A percentile compares a stretch with the other conserved stretches of the same genome.
These are phyloP conservation scores for Lanzia echinophila DNA, from an alignment of 2,329 filamentous ascomycete species.

Conservation along the genomic window DNA sequence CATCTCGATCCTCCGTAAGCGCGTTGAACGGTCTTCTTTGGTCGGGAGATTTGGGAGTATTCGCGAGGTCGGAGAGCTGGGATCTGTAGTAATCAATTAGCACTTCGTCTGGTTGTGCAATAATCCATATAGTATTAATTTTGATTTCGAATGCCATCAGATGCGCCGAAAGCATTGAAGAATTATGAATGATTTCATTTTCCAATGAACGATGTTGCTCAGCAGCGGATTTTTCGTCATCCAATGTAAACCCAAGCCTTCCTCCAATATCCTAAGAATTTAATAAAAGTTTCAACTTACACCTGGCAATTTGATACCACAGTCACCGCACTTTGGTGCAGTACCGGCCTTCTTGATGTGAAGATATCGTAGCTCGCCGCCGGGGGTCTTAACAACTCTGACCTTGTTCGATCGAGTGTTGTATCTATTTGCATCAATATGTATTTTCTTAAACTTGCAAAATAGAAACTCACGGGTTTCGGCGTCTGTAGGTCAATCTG, in stretches of 20 bases:
- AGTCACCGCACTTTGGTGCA: constrained; percentile 98
- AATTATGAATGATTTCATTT: no score
- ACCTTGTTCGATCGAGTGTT: constrained; percentile 98
- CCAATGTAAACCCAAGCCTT: background rate
- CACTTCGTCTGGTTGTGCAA: constrained; percentile 2
- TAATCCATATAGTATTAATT: no score
- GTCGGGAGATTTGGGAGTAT: constrained; percentile 94
- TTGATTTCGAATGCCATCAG: background rate
- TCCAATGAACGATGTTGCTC: background rate
- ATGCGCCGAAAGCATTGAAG: no score
- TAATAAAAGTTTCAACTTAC: constrained; percentile 56
- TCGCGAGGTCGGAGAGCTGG: constrained; percentile 97
- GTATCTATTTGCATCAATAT: constrained; percentile 55
- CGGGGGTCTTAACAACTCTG: constrained; percentile 91
- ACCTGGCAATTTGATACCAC: constrained; percentile 92
- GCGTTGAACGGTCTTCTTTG: constrained; percentile 98
- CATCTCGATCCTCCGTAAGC: constrained; percentile 98
- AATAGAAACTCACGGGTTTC: constrained; percentile 60
- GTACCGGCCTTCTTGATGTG: constrained; percentile 99
- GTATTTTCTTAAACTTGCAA: constrained; percentile 1
- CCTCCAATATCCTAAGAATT: background rate
- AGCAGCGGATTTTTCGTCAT: background rate
- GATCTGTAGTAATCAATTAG: constrained; percentile 49
- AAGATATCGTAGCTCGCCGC: constrained; percentile 89
- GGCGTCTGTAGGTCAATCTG: constrained; percentile 51